Base-by-base conservation (phyloP, 805 yeast species). In the Danielia reshetovae region DNA sequence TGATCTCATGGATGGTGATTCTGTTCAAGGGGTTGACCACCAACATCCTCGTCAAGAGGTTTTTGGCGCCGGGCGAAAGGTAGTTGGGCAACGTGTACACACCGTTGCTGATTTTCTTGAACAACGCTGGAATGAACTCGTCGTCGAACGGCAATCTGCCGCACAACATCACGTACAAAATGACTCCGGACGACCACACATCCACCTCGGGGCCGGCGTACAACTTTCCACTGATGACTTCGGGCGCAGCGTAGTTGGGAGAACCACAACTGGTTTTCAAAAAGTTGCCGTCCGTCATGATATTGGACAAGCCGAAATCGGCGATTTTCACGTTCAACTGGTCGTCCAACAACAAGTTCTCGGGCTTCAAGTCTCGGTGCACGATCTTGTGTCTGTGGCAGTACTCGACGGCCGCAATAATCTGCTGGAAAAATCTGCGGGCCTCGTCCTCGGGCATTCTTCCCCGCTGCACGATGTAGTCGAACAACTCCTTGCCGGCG, bases 201-300 rank as follows among this genome's bases (percentile, higher is more conserved):
- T 89, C 97, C 30, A 90, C 97, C 61, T 90, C 97, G 3, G 97
- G 97, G 7, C 97, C 97, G 2, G 97, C 97, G 51, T 89, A 90
- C 35, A 90, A 70, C 57, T 90, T 87, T 23, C 97, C 97, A 42
- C 89, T 79, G 38, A 89, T 89, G 18, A 89, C 97, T 61, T 89
- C 97, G 1, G 97, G 97, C 0, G 97, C 97, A 5, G 97, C 97
- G 59, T 89, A 89, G 56, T 90, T 90, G 36, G 97, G 97, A 6
- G 95, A 83, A 4, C 97, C 97, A 65, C 97, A 90, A 48, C 89
- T 79, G 2, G 97, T 89, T 56, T 89, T 90, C 54, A 89, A 70
- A 57, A 89, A 89, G 59, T 89, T 89, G 40, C 97, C 97, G 62
- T 89, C 97, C 12, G 96, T 90, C 97, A 89, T 89, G 48, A 89